phyloP scores from a whole-genome alignment of 31 red algal species.

The Odonthalia washingtoniensis region DNA sequence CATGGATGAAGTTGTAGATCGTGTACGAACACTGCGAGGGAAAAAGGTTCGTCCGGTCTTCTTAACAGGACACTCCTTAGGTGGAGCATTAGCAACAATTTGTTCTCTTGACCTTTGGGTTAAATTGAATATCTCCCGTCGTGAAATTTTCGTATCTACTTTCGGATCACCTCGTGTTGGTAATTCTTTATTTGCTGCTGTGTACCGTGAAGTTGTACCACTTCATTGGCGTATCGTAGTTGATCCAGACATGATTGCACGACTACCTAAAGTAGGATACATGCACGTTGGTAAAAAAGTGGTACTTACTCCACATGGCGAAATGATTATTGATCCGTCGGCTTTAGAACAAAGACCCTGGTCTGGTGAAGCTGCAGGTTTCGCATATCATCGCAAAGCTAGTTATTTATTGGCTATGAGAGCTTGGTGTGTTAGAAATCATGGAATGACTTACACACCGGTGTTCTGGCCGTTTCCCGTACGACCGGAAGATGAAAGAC shows the following conservation, averaged over 20 bases:
- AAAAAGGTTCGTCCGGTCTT: slow-evolving; percentile 74
- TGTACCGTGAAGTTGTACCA: slow-evolving; percentile 82
- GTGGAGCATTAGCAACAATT: slow-evolving; percentile 91
- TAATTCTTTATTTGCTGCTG: slow-evolving; percentile 62
- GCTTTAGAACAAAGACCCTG: slow-evolving; percentile 63
- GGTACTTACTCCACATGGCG: slow-evolving; percentile 80
- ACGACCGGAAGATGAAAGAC: slow-evolving; percentile 64
- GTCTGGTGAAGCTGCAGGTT: slow-evolving; percentile 68
- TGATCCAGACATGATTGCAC: slow-evolving; percentile 81
- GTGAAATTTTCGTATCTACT: slow-evolving; percentile 79
- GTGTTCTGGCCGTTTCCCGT: slow-evolving; percentile 89
- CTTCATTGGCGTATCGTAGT: slow-evolving; percentile 88
- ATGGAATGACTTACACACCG: slow-evolving; percentile 80
- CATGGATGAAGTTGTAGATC: slow-evolving; percentile 60
- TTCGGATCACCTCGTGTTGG: slow-evolving; percentile 91
- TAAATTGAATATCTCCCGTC: slow-evolving; percentile 69
- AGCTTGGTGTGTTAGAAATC: slow-evolving; percentile 84
- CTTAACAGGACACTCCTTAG: slow-evolving; percentile 89
- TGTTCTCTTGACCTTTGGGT: slow-evolving; percentile 79
- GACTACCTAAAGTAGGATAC: slow-evolving; percentile 80
- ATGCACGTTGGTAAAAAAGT: slow-evolving; percentile 89
- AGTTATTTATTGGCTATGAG: slow-evolving; percentile 87
- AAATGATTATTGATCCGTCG: slow-evolving; percentile 83
- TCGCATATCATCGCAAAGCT: slow-evolving; percentile 90
- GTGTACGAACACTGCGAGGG: slow-evolving; percentile 56